Percentiles rank a stretch among this genome's conserved stretches.
These are phyloP conservation scores for Cyberlindnera amylophila DNA, from an alignment of 805 yeast genomes.

Conservation along the genomic window DNA sequence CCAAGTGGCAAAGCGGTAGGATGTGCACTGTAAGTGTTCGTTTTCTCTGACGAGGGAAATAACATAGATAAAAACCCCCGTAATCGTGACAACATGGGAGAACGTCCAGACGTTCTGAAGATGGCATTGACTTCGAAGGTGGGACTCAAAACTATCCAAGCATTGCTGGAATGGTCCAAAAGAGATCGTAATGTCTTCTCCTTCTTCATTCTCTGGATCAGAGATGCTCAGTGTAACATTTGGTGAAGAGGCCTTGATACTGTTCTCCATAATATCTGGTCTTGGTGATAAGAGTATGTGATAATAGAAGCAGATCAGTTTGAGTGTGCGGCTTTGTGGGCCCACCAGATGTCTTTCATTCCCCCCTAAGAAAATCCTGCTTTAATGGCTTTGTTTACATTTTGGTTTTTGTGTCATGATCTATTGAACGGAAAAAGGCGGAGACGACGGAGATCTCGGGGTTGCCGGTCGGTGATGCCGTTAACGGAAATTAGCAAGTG, in stretches of 20 bases:
- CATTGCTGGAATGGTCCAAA: slow-evolving; percentile 4
- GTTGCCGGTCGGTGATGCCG: slow-evolving; percentile 1
- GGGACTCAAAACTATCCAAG: slow-evolving; percentile 4
- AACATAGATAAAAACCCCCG: slow-evolving; percentile 15
- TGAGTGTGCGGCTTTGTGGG: too few relatives aligned
- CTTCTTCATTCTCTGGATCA: too few relatives aligned
- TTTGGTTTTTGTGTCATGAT: too few relatives aligned
- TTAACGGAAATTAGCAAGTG: not conserved
- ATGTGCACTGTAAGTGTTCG: not conserved
- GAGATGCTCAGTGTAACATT: too few relatives aligned
- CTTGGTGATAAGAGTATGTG: too few relatives aligned
- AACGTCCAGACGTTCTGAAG: slow-evolving; percentile 25
- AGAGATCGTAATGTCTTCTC: slow-evolving; percentile 8
- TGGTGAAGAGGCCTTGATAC: not conserved
- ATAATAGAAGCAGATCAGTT: too few relatives aligned
- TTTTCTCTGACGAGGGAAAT: slow-evolving; percentile 4
- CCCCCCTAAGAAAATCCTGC: too few relatives aligned
- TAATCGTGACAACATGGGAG: slow-evolving; percentile 23
- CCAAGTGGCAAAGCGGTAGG: slow-evolving; percentile 18
- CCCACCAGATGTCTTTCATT: too few relatives aligned
- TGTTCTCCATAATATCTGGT: too few relatives aligned
- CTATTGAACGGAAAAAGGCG: too few relatives aligned
- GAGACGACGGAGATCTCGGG: too few relatives aligned
- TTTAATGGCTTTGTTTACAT: too few relatives aligned
- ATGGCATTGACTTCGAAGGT: slow-evolving; percentile 13